A percentile compares a stretch with the other conserved stretches of the same genome.
These are phyloP conservation scores for Colletotrichum neosansevieriae DNA, from an alignment of 2,329 filamentous ascomycete genomes.

Conservation along the genomic window DNA sequence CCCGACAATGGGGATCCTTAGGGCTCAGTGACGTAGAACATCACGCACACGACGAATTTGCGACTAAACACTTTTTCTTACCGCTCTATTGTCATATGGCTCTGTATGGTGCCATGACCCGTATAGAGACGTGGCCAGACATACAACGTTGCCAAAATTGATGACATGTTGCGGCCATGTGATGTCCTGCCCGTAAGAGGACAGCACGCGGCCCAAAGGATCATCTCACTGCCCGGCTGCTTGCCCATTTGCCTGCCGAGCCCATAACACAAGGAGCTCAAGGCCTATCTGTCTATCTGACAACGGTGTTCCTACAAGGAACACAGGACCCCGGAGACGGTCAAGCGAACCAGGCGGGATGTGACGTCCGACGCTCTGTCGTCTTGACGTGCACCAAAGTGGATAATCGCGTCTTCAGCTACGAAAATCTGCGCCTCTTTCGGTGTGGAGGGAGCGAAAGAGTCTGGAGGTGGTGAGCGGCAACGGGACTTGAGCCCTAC, in stretches of 20 bases:
- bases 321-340: conserved; percentile 8
- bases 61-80: not conserved
- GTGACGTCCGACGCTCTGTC: conserved; percentile 12
- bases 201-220: not conserved
- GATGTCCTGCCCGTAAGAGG: not conserved
- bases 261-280: not conserved
- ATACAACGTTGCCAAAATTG: conserved; percentile 16
- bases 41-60: conserved; percentile 26
- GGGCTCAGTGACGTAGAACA: conserved; percentile 39
- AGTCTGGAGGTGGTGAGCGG: conserved; percentile 15
- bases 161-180: conserved; percentile 13
- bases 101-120: not conserved
- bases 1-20: conserved; percentile 27
- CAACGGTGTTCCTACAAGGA: not conserved
- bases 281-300: not conserved
- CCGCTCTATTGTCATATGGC: conserved; percentile 13
- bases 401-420: conserved; percentile 5
- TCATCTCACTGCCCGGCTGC: conserved; percentile 12
- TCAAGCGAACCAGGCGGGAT: conserved; percentile 30
- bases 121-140: conserved; percentile 12
- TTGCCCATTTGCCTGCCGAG: not conserved
- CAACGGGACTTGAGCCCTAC: conserved; percentile 1
- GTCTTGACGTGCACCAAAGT: conserved; percentile 25
- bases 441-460: not conserved
- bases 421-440: conserved; percentile 31